These are phyloP conservation scores for Dillenia suffruticosa DNA, from an alignment of 164 flowering plant genomes.

Conservation along the genomic window DNA sequence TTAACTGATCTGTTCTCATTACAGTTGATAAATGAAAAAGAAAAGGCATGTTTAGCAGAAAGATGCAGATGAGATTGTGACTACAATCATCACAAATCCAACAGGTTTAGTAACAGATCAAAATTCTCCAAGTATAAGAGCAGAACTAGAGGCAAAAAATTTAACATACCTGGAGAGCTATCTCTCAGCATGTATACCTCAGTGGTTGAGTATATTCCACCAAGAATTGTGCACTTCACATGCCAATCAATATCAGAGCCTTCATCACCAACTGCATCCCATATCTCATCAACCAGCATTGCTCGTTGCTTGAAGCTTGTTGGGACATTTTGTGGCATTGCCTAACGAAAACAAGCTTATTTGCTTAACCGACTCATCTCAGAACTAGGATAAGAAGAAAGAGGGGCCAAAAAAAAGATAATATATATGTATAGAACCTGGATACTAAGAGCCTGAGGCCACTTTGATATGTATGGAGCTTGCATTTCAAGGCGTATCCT, in stretches of 20 bases:
- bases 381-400: background rate
- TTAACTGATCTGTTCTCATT: no score
- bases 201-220: constrained; percentile 87
- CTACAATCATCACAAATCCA: no score
- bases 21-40: no score
- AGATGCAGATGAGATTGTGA: no score
- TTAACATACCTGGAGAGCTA: constrained; percentile 69
- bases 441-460: constrained; percentile 90
- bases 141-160: background rate
- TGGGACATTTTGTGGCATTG: constrained; percentile 72
- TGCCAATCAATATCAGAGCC: constrained; percentile 82
- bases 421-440: constrained; percentile 45
- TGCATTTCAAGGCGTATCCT: constrained; percentile 77
- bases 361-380: background rate
- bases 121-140: background rate
- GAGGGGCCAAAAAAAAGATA: background rate
- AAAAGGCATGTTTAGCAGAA: no score
- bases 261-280: constrained; percentile 85
- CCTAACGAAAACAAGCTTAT: constrained; percentile 28
- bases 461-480: constrained; percentile 67
- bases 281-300: constrained; percentile 92
- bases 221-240: constrained; percentile 85
- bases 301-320: constrained; percentile 96
- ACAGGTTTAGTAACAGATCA: no score
- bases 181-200: constrained; percentile 97